These are phyloP conservation scores for Sonneratia caseolaris DNA, from an alignment of 345 rosid species.

Conservation along the genomic window DNA sequence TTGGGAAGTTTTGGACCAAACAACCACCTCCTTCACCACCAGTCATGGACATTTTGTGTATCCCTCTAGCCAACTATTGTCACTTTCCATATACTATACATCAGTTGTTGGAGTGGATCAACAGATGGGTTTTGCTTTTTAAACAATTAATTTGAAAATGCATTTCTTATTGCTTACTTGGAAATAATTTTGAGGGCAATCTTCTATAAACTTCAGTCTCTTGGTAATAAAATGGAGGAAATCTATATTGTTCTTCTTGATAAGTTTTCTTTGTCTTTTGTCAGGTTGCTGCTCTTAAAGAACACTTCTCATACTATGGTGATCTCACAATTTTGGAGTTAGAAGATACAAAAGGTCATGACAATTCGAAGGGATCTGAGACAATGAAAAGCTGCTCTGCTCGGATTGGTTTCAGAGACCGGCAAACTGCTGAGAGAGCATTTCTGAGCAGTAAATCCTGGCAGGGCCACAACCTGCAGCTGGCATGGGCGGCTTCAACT, in stretches of 20 bases:
- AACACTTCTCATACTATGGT: slow-evolving; percentile 63
- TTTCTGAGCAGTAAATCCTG: slow-evolving; percentile 66
- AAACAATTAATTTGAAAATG: background rate
- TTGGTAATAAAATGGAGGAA: background rate
- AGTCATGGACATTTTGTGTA: too few species aligned
- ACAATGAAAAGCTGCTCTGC: slow-evolving; percentile 35
- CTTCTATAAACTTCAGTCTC: background rate
- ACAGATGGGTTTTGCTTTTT: background rate
- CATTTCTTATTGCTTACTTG: background rate
- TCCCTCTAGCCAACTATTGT: too few species aligned
- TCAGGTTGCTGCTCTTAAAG: slow-evolving; percentile 60
- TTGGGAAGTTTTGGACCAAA: too few species aligned
- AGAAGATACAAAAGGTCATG: slow-evolving; percentile 39
- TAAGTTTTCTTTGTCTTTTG: background rate
- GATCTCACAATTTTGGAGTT: slow-evolving; percentile 60
- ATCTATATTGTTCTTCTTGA: background rate
- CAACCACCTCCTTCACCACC: too few species aligned
- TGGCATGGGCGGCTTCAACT: slow-evolving; percentile 44
- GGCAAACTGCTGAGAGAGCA: slow-evolving; percentile 73
- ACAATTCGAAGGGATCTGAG: slow-evolving; percentile 23
- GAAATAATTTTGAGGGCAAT: background rate
- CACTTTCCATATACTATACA: background rate
- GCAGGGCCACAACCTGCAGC: slow-evolving; percentile 64
- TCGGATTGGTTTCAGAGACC: slow-evolving; percentile 43
- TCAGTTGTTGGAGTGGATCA: too few species aligned